Percentiles rank a stretch among this genome's conserved stretches.
Conservation (phyloP, 2,329 filamentous ascomycete genomes). For the Exophiala lecanii-corni region DNA sequence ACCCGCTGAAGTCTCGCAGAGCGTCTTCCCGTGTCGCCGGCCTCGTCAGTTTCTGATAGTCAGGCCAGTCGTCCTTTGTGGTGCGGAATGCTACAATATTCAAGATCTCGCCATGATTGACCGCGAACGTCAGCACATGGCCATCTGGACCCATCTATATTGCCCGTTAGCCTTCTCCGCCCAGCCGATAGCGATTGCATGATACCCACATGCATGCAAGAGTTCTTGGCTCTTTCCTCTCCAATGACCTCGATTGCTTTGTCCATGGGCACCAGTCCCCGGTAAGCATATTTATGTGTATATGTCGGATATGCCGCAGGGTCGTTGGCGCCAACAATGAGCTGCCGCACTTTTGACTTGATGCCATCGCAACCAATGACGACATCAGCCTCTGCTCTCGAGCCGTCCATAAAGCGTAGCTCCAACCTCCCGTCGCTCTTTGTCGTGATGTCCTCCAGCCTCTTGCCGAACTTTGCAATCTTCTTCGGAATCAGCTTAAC, state of each 20-base stretch:
- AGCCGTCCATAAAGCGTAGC: slow-evolving; percentile 43
- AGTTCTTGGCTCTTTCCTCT: slow-evolving; percentile 44
- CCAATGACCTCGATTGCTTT: slow-evolving; percentile 48
- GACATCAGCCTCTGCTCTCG: slow-evolving; percentile 37
- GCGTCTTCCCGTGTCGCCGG: slow-evolving; percentile 26
- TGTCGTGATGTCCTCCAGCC: slow-evolving; percentile 25
- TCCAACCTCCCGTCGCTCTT: slow-evolving; percentile 29
- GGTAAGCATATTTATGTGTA: slow-evolving; percentile 56
- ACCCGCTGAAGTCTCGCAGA: slow-evolving; percentile 22
- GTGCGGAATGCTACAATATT: slow-evolving; percentile 51
- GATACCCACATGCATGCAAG: slow-evolving; percentile 33
- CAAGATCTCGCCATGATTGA: slow-evolving; percentile 52
- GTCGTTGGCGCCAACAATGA: slow-evolving; percentile 48
- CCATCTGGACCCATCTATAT: slow-evolving; percentile 54
- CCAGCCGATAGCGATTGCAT: not conserved
- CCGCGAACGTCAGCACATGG: slow-evolving; percentile 59
- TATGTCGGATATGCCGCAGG: slow-evolving; percentile 44
- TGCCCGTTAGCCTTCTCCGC: not conserved
- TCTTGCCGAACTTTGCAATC: slow-evolving; percentile 40
- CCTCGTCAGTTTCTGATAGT: slow-evolving; percentile 37
- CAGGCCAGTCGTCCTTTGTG: slow-evolving; percentile 39
- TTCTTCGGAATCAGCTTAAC: slow-evolving; percentile 44
- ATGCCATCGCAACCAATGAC: slow-evolving; percentile 60
- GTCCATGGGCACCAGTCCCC: slow-evolving; percentile 58
- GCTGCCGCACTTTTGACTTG: slow-evolving; percentile 50